Base-by-base conservation (phyloP, 805 yeast species). In the Wickerhamomyces alni region DNA sequence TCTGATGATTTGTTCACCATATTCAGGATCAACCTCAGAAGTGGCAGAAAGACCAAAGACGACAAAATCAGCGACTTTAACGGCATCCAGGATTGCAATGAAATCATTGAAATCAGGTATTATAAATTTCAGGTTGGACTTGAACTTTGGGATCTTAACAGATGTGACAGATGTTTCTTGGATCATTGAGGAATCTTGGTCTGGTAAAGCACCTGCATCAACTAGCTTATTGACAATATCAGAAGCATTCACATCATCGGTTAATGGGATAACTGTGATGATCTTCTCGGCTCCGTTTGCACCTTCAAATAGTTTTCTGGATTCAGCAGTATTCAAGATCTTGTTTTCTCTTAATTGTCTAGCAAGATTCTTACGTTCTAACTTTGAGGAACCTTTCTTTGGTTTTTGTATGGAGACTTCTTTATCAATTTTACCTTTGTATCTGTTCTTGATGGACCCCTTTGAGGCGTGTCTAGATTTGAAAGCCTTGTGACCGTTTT, bases 401-500 rank as follows among this genome's bases (percentile, higher is more conserved):
- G 52, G 51, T 36, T 63, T 64, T 30, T 56, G 54, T 19, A 48
- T 33, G 15, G 21, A 67, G 54, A 68, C 58, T 25, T 75, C 64
- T 52, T 82, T 84, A 56, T 89, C 98, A 27, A 91, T 86, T 60
- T 87, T 89, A 44, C 98, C 98, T 56, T 84, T 89, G 52, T 68
- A 69, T 43, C 77, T 69, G 47, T 87, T 85, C 58, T 88, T 94
- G 54, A 91, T 62, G 27, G 88, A 77, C 44, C 96, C 84, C 58
- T 93, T 93, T 12, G 95, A 77, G 17, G 96, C 76, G 68, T 93
- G 99, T 58, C 81, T 84, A 3, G 95, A 77, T 59, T 93, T 94
- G 72, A 87, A 94, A 9, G 89, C 74, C 66, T 93, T 93, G 55
- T 91, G 95, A 35, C 80, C 80, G 56, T 80, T 81, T 62, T 87